Base-by-base conservation (phyloP, 495 filamentous ascomycete species). In the Aspergillus haitiensis region DNA sequence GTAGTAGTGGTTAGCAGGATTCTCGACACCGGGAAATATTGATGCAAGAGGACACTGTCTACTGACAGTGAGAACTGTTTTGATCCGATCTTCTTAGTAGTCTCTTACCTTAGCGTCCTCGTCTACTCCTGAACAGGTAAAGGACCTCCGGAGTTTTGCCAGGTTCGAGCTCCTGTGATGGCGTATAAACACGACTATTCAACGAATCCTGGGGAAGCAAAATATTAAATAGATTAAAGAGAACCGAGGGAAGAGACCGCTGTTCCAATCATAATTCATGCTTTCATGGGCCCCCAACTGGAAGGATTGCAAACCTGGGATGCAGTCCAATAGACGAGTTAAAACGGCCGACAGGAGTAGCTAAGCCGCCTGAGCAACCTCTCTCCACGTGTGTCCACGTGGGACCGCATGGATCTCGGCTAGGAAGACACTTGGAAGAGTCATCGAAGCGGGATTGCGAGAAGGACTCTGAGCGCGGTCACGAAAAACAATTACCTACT, bases 331-430 rank as follows among this genome's bases (percentile, higher is more conserved):
- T 42, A 55, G 53, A 40, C 52, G 56, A 51, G 34, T 44, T 36
- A 49, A 57, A 63, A 55, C 61, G 42, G 40, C 45, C 33, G 47
- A 51, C 48, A 18, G 55, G 3, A 27, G 21, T 12, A 40, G 50
- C 55, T 51, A 58, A 61, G 55, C 54, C 55, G 58, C 56, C 48
- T 45, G 47, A 62, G 52, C 55, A 40, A 54, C 55, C 48, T 55
- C 64, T 62, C 68, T 68, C 73, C 70, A 74, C 73, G 70, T 72
- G 73, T 66, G 65, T 69, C 65, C 73, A 75, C 73, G 73, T 75
- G 73, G 68, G 63, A 67, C 70, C 58, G 70, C 71, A 74, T 74
- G 71, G 71, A 61, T 67, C 64, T 63, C 58, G 64, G 55, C 64
- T 64, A 64, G 64, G 53, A 64, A 60, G 42, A 66, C 65, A 64